Base-by-base conservation (phyloP, 2,329 filamentous ascomycete species). In the Hymenoscyphus fructigenus region DNA sequence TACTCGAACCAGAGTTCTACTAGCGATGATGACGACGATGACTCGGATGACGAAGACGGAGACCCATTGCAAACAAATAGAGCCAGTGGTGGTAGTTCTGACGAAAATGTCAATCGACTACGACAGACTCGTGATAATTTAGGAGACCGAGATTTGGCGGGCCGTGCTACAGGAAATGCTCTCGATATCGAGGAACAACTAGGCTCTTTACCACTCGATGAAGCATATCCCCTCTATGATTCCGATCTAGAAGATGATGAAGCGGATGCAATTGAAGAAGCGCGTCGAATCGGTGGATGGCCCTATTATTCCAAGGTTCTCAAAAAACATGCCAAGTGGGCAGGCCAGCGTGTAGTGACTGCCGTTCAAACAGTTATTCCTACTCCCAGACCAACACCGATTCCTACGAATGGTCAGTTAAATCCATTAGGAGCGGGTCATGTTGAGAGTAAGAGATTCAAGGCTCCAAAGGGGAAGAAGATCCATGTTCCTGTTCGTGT, bases 401-500 rank as follows among this genome's bases (percentile, higher is more conserved):
- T 92, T 77, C 84, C 86, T 72, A 80, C 85, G 78, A 77, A 86
- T 77, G 78, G 84, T 28, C 78, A 81, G 44, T 77, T 82, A 67
- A 78, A 81, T 72, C 79, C 87, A 12, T 85, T 88, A 47, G 85
- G 85, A 6, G 74, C 77, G 59, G 78, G 83, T 73, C 72, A 88
- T 79, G 82, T 88, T 29, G 82, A 84, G 68, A 81, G 77, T 34
- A 85, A 83, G 76, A 83, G 79, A 71, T 87, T 93, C 80, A 89
- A 87, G 75, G 91, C 91, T 9, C 91, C 91, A 14, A 88, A 87
- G 76, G 91, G 91, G 62, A 94, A 93, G 86, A 91, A 91, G 77
- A 98, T 99, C 65, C 94, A 98, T 74, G 95, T 99, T 28, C 94
- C 94, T 15, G 90, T 98, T 63, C 88, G 95, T 59, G 93, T 99